Evolutionary conservation across 1,284 basidiomycete species (phyloP), one percentile per base, ranked within the genome.

Genomic region (Rhizoctonia solani): DNA sequence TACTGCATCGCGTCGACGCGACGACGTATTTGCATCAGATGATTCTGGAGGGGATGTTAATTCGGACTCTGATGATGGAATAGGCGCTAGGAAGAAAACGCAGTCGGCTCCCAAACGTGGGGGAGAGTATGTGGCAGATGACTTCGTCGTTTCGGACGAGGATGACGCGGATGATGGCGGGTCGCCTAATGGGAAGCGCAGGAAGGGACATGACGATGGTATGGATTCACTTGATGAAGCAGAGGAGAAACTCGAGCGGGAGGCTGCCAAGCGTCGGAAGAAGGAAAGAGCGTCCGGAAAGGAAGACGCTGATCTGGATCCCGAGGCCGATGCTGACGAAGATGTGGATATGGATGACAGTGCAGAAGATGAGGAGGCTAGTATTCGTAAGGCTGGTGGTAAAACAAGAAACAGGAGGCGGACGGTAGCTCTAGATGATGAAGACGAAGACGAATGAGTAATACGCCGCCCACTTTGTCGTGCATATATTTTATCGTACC

Each of bases 111-210:
- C 54, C 13, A 72, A 72, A 44, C 49, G 83, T 77, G 77, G 79
- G 23, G 77, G 85, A 46, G 89, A 91, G 50, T 92, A 93, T 73
- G 86, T 90, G 74, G 85, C 88, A 66, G 90, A 93, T 73, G 90
- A 90, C 72, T 92, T 93, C 73, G 80, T 92, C 41, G 90, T 92
- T 6, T 87, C 87, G 27, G 88, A 87, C 70, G 81, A 88, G 52
- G 86, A 85, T 6, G 87, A 89, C 39, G 87, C 88, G 23, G 88
- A 69, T 2, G 70, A 74, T 13, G 78, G 73, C 13, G 76, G 72
- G 41, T 50, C 46, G 5, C 47, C 74, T 70, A 32, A 74, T 74
- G 4, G 65, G 13, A 79, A 76, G 42, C 54, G 63, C 44, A 67
- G 30, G 37, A 56, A 66, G 27, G 70, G 67, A 2, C 79, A 78